Evolutionary conservation across 2,329 filamentous ascomycete species (phyloP).

Genomic region (Hypoxylon sp.): DNA sequence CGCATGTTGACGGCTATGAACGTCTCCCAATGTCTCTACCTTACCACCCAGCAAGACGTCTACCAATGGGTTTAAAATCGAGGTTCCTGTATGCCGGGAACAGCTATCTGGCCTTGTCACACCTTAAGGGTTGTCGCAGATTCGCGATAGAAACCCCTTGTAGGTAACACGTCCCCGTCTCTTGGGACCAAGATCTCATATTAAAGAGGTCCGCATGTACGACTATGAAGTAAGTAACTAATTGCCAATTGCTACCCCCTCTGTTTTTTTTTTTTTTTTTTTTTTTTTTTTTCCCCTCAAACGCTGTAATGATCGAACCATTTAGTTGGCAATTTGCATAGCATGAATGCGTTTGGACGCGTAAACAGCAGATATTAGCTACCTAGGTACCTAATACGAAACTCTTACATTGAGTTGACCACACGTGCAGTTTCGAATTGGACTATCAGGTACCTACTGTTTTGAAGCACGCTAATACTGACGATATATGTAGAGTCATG

Average conservation of each 20-base stretch:
- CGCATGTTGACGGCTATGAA: constrained; percentile 43
- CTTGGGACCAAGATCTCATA: constrained; percentile 40
- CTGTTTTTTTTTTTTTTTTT: too few relatives aligned
- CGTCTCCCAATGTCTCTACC: constrained; percentile 34
- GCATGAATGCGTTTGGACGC: constrained; percentile 1
- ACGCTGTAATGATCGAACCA: constrained; percentile 17
- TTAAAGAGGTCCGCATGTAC: constrained; percentile 35
- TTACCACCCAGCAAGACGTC: constrained; percentile 27
- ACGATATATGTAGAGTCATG: constrained; percentile 31
- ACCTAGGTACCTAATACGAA: background rate
- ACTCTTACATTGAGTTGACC: background rate
- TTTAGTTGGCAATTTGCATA: background rate
- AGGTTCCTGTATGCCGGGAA: constrained; percentile 44
- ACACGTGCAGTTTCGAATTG: background rate
- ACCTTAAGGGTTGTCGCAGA: constrained; percentile 46
- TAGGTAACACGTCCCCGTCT: constrained; percentile 44
- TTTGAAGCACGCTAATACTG: constrained; percentile 21
- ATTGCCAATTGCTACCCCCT: background rate
- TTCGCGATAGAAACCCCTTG: constrained; percentile 44
- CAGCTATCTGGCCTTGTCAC: constrained; percentile 37
- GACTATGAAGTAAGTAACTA: constrained; percentile 18
- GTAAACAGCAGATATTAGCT: background rate
- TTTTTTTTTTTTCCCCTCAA: background rate
- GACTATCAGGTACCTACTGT: background rate
- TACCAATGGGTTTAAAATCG: constrained; percentile 33